Evolutionary conservation across 345 rosid species (phyloP).

Genomic region (Laguncularia racemosa): DNA sequence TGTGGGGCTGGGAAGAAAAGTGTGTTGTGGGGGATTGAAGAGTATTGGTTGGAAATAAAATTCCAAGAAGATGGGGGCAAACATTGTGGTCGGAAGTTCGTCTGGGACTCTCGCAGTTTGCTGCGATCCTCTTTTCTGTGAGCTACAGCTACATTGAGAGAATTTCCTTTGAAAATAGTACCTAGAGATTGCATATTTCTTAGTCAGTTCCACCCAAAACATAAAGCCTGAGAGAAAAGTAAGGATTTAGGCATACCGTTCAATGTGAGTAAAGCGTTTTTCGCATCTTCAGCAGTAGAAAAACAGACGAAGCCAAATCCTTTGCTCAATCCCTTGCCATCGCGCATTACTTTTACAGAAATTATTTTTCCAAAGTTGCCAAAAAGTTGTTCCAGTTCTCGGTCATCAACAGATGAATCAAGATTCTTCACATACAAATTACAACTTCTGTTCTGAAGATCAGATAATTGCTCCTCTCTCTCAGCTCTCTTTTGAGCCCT

Average conservation of each 20-base stretch:
- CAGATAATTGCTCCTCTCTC: constrained; percentile 40
- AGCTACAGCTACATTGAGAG: constrained; percentile 54
- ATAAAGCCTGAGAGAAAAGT: constrained; percentile 4
- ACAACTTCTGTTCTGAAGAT: constrained; percentile 20
- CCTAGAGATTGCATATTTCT: constrained; percentile 24
- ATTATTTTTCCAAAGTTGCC: constrained; percentile 39
- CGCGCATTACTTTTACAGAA: constrained; percentile 52
- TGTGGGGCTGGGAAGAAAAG: constrained; percentile 7
- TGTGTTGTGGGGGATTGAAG: constrained; percentile 9
- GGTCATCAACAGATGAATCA: constrained; percentile 34
- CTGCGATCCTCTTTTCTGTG: constrained; percentile 43
- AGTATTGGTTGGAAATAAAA: constrained; percentile 7
- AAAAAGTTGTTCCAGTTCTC: constrained; percentile 34
- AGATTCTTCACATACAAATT: constrained; percentile 70
- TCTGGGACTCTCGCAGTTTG: constrained; percentile 22
- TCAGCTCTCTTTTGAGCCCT: constrained; percentile 57
- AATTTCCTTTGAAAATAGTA: constrained; percentile 24
- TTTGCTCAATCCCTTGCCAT: constrained; percentile 43
- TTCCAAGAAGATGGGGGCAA: constrained; percentile 8
- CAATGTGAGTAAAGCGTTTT: constrained; percentile 34
- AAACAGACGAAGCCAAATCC: constrained; percentile 77
- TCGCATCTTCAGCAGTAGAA: constrained; percentile 55
- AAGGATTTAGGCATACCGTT: constrained; percentile 34
- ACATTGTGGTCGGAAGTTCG: constrained; percentile 6
- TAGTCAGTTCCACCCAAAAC: not conserved